Evolutionary conservation across 1,284 basidiomycete genomes (phyloP).

Genomic region (Puccinia novopanici): DNA sequence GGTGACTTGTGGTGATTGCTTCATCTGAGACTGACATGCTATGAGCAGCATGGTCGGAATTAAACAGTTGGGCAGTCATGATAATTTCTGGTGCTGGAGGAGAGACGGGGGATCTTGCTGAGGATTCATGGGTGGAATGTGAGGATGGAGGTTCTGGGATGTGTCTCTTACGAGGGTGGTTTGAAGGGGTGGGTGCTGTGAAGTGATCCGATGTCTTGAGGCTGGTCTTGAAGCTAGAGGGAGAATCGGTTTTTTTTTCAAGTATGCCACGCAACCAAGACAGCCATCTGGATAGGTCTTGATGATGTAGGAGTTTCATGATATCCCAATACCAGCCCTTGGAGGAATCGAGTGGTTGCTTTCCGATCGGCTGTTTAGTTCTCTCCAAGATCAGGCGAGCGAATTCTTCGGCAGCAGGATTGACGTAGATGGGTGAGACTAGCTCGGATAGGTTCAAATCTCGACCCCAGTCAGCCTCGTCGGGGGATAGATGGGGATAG

Average conservation of each 20-base stretch:
- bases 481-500: slow-evolving; percentile 13
- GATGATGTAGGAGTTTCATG: slow-evolving; percentile 23
- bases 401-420: slow-evolving; percentile 30
- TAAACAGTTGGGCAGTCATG: slow-evolving; percentile 27
- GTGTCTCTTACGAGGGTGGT: slow-evolving; percentile 2
- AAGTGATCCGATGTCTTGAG: slow-evolving; percentile 9
- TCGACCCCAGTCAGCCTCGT: slow-evolving; percentile 12
- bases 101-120: background rate
- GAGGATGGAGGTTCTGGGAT: slow-evolving; percentile 9
- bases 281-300: slow-evolving; percentile 43
- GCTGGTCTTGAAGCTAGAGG: background rate
- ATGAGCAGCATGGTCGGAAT: background rate
- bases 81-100: slow-evolving; percentile 28
- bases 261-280: slow-evolving; percentile 34
- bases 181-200: background rate
- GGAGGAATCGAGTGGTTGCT: background rate
- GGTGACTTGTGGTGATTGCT: background rate
- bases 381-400: slow-evolving; percentile 33
- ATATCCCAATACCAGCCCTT: slow-evolving; percentile 35
- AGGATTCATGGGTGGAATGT: background rate
- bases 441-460: slow-evolving; percentile 28
- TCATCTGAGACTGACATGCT: background rate
- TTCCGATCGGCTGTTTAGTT: slow-evolving; percentile 10
- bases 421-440: slow-evolving; percentile 31
- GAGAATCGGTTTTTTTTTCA: background rate